A percentile compares a stretch with the other conserved stretches of the same genome.
Conservation (phyloP, 768 basidiomycete species). For the Serendipita sp. region DNA sequence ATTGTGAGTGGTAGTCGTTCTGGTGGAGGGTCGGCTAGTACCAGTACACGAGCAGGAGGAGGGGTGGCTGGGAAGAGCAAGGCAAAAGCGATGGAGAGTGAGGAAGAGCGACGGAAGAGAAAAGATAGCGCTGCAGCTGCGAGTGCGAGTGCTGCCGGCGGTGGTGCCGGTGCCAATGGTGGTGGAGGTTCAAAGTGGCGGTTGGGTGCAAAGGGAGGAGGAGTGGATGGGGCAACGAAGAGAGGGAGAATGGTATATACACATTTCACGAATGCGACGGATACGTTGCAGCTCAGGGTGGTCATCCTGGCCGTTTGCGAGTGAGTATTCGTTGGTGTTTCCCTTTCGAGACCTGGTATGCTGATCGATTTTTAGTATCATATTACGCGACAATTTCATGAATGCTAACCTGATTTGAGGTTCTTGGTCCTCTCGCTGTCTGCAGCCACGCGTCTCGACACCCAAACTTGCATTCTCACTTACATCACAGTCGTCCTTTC, state of each 20-base stretch:
- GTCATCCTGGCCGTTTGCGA: slow-evolving; percentile 22
- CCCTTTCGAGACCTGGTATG: no score
- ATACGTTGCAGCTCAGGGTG: slow-evolving; percentile 19
- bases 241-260: slow-evolving; percentile 10
- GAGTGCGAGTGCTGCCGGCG: background rate
- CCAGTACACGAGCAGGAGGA: background rate
- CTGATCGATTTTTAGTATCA: no score
- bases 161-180: background rate
- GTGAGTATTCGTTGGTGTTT: slow-evolving; percentile 9
- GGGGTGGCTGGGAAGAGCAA: background rate
- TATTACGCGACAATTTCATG: no score
- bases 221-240: background rate
- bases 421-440: no score
- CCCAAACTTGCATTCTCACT: slow-evolving; percentile 6
- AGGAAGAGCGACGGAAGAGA: background rate
- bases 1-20: background rate
- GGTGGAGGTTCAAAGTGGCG: background rate
- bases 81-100: background rate
- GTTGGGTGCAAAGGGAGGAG: background rate
- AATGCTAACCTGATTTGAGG: no score
- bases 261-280: slow-evolving; percentile 17
- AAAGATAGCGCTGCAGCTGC: no score
- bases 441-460: no score
- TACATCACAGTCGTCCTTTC: background rate
- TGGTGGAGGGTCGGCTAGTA: background rate